These are phyloP conservation scores for Xylariales sp. DNA, from an alignment of 2,329 filamentous ascomycete species.

Conservation along the genomic window DNA sequence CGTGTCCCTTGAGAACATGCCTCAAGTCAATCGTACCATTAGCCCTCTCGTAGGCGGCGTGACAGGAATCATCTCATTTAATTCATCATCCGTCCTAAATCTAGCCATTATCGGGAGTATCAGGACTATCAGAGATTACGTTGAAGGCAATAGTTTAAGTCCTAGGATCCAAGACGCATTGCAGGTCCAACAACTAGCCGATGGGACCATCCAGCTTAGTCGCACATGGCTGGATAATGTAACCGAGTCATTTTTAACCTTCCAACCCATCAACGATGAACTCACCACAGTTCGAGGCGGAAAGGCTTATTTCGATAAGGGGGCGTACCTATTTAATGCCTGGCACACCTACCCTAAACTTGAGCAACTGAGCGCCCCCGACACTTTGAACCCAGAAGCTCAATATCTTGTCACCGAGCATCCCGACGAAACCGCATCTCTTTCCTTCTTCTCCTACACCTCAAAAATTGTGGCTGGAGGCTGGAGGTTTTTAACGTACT, in stretches of 20 bases:
- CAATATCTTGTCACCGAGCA: slow-evolving; percentile 58
- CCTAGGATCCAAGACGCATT: slow-evolving; percentile 67
- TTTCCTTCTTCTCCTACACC: slow-evolving; percentile 73
- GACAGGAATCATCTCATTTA: slow-evolving; percentile 65
- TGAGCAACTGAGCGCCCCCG: slow-evolving; percentile 60
- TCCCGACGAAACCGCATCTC: slow-evolving; percentile 60
- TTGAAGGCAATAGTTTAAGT: slow-evolving; percentile 66
- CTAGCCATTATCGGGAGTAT: slow-evolving; percentile 71
- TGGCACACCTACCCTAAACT: slow-evolving; percentile 73
- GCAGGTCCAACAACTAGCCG: slow-evolving; percentile 52
- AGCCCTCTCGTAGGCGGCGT: slow-evolving; percentile 64
- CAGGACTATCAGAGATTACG: slow-evolving; percentile 71
- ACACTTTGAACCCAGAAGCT: slow-evolving; percentile 63
- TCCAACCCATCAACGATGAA: slow-evolving; percentile 53
- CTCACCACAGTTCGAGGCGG: slow-evolving; percentile 57
- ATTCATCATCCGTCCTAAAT: slow-evolving; percentile 65
- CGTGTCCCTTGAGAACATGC: slow-evolving; percentile 64
- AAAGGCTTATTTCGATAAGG: slow-evolving; percentile 57
- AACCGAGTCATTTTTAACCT: slow-evolving; percentile 65
- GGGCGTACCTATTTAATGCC: slow-evolving; percentile 68
- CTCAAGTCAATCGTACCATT: slow-evolving; percentile 56
- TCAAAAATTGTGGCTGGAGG: slow-evolving; percentile 72
- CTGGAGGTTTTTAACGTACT: slow-evolving; percentile 75
- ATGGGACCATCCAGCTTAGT: slow-evolving; percentile 60
- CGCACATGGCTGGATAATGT: slow-evolving; percentile 72